A percentile compares a stretch with the other conserved stretches of the same genome.
phyloP scores from a whole-genome alignment of 2,329 filamentous ascomycete species.

The Aspergillus sp. region DNA sequence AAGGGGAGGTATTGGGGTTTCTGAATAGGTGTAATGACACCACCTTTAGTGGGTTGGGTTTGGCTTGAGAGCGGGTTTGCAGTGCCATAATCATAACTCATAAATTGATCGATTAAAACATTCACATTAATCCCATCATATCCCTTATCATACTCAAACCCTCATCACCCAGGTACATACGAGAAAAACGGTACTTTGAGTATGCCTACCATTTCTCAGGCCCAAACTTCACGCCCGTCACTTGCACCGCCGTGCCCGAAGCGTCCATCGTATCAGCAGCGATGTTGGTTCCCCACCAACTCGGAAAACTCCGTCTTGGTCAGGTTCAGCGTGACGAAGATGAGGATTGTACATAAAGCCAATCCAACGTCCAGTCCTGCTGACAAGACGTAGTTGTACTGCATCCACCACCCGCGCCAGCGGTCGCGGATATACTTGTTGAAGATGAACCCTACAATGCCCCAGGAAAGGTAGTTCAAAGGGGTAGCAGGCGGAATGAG shows the following conservation, averaged over 20 bases:
- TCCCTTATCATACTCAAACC: no score
- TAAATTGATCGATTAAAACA: no score
- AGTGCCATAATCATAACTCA: no score
- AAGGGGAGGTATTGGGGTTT: conserved; percentile 17
- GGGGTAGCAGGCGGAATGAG: conserved; percentile 68
- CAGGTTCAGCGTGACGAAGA: conserved; percentile 68
- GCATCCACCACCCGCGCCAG: conserved; percentile 72
- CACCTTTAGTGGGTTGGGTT: neutral
- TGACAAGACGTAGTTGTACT: conserved; percentile 75
- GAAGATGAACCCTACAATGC: conserved; percentile 65
- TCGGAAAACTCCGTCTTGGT: conserved; percentile 54
- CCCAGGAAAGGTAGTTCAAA: conserved; percentile 71
- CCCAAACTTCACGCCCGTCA: conserved; percentile 62
- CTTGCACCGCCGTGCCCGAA: conserved; percentile 59
- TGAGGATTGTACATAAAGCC: conserved; percentile 64
- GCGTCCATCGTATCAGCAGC: conserved; percentile 63
- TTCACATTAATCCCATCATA: no score
- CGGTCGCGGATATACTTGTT: conserved; percentile 66
- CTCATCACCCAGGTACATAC: no score
- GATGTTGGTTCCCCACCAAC: conserved; percentile 69
- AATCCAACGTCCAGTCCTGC: conserved; percentile 70
- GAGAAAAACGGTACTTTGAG: no score
- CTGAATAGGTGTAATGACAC: conserved; percentile 17
- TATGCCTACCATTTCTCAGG: conserved; percentile 39
- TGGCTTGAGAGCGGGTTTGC: neutral